Conservation (phyloP, 306 rosid species). For the Lithocarpus polystachyus region DNA sequence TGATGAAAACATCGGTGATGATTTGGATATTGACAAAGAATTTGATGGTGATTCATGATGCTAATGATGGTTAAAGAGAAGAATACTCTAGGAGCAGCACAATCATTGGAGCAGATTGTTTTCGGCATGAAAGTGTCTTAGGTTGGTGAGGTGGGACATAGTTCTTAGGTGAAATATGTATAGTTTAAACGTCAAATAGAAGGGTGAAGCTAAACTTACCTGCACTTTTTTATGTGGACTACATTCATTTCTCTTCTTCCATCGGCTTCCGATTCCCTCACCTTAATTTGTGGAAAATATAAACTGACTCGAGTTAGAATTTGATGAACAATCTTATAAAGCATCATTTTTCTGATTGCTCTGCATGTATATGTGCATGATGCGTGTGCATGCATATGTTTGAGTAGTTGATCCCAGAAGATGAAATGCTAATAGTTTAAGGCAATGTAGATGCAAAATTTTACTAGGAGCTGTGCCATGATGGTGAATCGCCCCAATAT, state of each 20-base stretch:
- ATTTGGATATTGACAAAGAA: conserved; percentile 35
- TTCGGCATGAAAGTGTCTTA: conserved; percentile 34
- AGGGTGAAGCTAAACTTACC: conserved; percentile 42
- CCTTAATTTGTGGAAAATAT: conserved; percentile 43
- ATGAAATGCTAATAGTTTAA: neutral
- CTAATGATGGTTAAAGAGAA: conserved; percentile 33
- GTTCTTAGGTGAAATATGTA: conserved; percentile 2
- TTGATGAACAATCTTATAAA: conserved; percentile 7
- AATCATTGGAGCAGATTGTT: conserved; percentile 37
- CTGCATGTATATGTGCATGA: conserved; percentile 7
- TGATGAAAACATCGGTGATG: conserved; percentile 16
- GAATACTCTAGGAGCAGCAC: conserved; percentile 18
- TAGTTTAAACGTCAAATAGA: neutral
- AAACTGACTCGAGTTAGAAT: conserved; percentile 22
- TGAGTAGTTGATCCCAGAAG: neutral
- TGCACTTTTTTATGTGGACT: conserved; percentile 79
- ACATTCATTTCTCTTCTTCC: conserved; percentile 76
- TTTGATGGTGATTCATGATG: conserved; percentile 32
- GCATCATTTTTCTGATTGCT: conserved; percentile 9
- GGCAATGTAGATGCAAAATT: neutral
- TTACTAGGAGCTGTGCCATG: neutral
- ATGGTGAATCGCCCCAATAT: neutral
- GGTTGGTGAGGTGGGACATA: conserved; percentile 43
- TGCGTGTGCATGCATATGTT: neutral
- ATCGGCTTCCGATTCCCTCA: conserved; percentile 65